phyloP scores from a whole-genome alignment of 805 yeast species.

The Metschnikowia chrysomelidarum region DNA sequence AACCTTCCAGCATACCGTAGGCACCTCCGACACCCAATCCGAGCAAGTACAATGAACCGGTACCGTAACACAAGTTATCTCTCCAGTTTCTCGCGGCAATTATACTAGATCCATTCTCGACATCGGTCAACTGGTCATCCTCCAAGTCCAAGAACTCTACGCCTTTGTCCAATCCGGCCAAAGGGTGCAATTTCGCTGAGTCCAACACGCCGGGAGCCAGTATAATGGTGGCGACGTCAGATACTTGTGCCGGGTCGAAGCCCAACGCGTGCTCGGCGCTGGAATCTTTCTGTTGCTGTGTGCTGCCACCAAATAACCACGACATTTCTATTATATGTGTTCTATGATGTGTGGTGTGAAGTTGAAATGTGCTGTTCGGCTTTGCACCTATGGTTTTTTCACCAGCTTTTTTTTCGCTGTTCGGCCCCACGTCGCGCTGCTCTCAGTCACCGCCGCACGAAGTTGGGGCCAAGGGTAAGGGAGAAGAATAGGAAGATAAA shows the following conservation, averaged over 20 bases:
- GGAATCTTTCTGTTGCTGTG: conserved; percentile 20
- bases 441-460: no score
- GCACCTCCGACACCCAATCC: conserved; percentile 90
- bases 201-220: conserved; percentile 63
- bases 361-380: conserved; percentile 1
- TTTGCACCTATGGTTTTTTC: conserved; percentile 3
- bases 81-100: conserved; percentile 97
- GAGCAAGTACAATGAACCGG: conserved; percentile 87
- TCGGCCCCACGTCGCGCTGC: no score
- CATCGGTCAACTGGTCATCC: conserved; percentile 64
- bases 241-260: conserved; percentile 62
- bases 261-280: conserved; percentile 43
- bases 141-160: conserved; percentile 89
- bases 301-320: conserved; percentile 49
- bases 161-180: conserved; percentile 88
- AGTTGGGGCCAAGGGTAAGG: no score
- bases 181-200: conserved; percentile 76
- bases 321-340: conserved; percentile 33
- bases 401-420: conserved; percentile 5
- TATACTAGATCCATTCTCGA: conserved; percentile 87
- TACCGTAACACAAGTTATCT: conserved; percentile 96
- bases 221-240: conserved; percentile 62
- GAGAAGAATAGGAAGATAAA: no score
- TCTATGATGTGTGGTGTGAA: conserved; percentile 4
- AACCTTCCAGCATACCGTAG: conserved; percentile 84